Evolutionary conservation across 306 rosid species (phyloP).

Genomic region (Sophora flavescens): DNA sequence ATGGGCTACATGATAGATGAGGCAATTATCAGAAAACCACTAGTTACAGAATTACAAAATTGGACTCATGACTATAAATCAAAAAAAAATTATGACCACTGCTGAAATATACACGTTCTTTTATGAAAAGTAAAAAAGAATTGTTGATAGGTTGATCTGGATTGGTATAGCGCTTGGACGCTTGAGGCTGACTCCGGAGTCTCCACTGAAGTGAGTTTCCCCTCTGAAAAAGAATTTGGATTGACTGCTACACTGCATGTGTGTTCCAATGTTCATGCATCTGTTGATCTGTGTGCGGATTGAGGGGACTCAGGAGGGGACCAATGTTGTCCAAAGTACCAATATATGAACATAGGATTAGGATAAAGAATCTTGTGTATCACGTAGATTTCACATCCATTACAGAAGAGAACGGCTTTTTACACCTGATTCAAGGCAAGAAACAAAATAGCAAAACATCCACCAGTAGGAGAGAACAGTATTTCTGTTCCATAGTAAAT

Average conservation of each 20-base stretch:
- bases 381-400: constrained; percentile 35
- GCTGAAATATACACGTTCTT: constrained; percentile 64
- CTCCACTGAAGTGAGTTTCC: constrained; percentile 43
- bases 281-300: constrained; percentile 31
- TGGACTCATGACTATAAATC: constrained; percentile 46
- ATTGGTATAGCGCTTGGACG: constrained; percentile 54
- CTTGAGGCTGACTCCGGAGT: constrained; percentile 51
- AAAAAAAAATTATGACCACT: constrained; percentile 51
- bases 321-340: constrained; percentile 36
- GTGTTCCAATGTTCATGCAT: constrained; percentile 35
- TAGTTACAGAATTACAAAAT: constrained; percentile 67
- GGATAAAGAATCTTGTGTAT: constrained; percentile 48
- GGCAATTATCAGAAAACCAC: constrained; percentile 40
- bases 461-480: constrained; percentile 25
- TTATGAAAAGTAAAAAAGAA: constrained; percentile 15
- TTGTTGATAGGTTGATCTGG: constrained; percentile 31
- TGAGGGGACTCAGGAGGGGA: constrained; percentile 18
- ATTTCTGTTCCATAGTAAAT: constrained; percentile 17
- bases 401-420: constrained; percentile 33
- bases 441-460: constrained; percentile 20
- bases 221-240: constrained; percentile 10
- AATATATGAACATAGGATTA: constrained; percentile 52
- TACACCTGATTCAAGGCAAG: constrained; percentile 39
- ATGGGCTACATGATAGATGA: constrained; percentile 37
- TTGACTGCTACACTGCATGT: constrained; percentile 10